These are phyloP conservation scores for Penicillium subrubescens DNA, from an alignment of 495 filamentous ascomycete genomes.

Conservation along the genomic window DNA sequence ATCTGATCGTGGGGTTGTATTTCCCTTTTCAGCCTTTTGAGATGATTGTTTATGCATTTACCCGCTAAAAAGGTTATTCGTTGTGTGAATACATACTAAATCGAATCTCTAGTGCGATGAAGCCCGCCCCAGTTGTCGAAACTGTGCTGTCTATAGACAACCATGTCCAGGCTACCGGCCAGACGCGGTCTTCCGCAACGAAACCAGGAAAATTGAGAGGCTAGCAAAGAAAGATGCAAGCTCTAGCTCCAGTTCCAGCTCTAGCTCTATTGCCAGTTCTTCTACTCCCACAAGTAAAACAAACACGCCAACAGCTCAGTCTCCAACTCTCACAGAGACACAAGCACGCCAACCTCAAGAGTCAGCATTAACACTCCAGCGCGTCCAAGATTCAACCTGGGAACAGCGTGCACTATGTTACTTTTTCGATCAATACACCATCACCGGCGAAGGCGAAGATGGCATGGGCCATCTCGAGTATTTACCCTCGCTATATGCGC, in stretches of 20 bases:
- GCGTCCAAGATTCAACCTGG: constrained; percentile 38
- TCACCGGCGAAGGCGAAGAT: constrained; percentile 23
- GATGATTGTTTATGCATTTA: not conserved
- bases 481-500: constrained; percentile 39
- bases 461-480: constrained; percentile 39
- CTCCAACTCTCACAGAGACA: not conserved
- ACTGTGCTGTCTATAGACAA: constrained; percentile 44
- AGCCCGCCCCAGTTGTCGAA: constrained; percentile 43
- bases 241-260: not conserved
- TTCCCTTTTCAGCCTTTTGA: not conserved
- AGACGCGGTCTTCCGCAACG: constrained; percentile 44
- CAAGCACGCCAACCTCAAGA: not conserved
- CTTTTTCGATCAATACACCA: constrained; percentile 49
- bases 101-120: constrained; percentile 42
- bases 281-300: constrained; percentile 9
- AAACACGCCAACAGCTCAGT: not conserved
- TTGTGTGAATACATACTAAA: constrained; percentile 15
- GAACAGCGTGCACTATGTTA: constrained; percentile 46
- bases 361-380: constrained; percentile 20
- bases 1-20: not conserved
- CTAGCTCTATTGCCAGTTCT: not conserved
- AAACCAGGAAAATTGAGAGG: constrained; percentile 37
- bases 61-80: not conserved
- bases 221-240: constrained; percentile 25
- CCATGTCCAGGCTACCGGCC: constrained; percentile 48